Base-by-base conservation (phyloP, 1,139 yeast genomes). In the Pichia sp. region DNA sequence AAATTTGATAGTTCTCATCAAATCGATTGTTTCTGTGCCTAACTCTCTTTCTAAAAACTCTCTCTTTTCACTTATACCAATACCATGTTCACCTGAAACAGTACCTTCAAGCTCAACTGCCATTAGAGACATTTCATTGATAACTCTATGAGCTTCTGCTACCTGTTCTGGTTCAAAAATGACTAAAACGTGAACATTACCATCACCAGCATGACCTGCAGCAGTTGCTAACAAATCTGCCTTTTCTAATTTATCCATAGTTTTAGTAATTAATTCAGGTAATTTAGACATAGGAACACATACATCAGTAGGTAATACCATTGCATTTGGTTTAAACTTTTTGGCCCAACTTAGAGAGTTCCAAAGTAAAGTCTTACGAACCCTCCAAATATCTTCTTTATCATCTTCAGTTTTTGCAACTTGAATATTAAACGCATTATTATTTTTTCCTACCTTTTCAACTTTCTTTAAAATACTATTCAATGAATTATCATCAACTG, bases 11-110 rank as follows among this genome's bases (percentile, higher is more conserved):
- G 71, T 70, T 58, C 85, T 71, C 85, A 80, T 79, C 42, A 77
- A 59, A 56, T 73, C 75, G 37, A 79, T 72, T 0, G 83, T 69
- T 9, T 69, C 72, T 10, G 62, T 63, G 1, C 85, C 84, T 34
- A 80, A 59, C 58, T 80, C 86, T 43, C 64, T 55, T 34, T 68
- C 69, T 43, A 80, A 60, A 47, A 74, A 72, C 28, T 68, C 69
- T 53, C 85, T 64, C 56, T 80, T 80, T 41, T 60, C 63, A 9
- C 83, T 81, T 42, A 72, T 67, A 0, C 85, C 85, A 48, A 79
- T 74, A 2, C 85, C 85, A 56, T 80, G 85, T 56, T 80, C 85
- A 9, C 85, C 85, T 1, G 82, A 76, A 49, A 81, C 74, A 1
- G 85, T 79, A 6, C 85, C 85, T 51, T 79, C 85, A 49, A 62